Evolutionary conservation across 176 grass and related monocot genomes (phyloP).

Genomic region (Microstegium vimineum): DNA sequence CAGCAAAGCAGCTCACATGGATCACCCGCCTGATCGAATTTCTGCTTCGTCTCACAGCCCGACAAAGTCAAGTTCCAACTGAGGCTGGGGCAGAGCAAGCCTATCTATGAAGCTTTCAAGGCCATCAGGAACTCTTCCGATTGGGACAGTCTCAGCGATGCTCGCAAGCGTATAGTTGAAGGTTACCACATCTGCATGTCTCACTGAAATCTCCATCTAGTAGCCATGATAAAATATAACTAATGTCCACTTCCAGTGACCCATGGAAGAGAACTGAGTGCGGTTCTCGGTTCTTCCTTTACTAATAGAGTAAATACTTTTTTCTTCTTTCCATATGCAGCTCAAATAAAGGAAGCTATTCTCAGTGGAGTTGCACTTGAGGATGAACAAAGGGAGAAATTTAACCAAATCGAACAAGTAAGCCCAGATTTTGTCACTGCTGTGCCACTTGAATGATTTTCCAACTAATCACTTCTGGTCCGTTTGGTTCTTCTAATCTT

Average conservation of each 20-base stretch:
- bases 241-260: neutral
- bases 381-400: constrained; percentile 77
- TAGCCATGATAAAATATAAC: neutral
- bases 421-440: neutral
- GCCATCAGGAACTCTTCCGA: constrained; percentile 70
- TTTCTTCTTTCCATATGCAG: constrained; percentile 31
- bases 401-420: constrained; percentile 93
- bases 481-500: neutral
- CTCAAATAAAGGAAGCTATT: constrained; percentile 91
- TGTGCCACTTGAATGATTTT: neutral
- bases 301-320: neutral
- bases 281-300: neutral
- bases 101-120: constrained; percentile 82
- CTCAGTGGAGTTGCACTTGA: constrained; percentile 84
- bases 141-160: constrained; percentile 65
- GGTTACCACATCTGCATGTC: constrained; percentile 34
- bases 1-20: neutral
- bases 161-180: constrained; percentile 83
- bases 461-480: neutral
- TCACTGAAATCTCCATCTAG: neutral
- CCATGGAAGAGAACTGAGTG: neutral
- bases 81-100: constrained; percentile 87
- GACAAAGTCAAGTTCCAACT: constrained; percentile 93
- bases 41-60: constrained; percentile 42
- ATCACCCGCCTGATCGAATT: too few relatives aligned